Base-by-base conservation (phyloP, 2,329 filamentous ascomycete species). In the Penicillium paneum region DNA sequence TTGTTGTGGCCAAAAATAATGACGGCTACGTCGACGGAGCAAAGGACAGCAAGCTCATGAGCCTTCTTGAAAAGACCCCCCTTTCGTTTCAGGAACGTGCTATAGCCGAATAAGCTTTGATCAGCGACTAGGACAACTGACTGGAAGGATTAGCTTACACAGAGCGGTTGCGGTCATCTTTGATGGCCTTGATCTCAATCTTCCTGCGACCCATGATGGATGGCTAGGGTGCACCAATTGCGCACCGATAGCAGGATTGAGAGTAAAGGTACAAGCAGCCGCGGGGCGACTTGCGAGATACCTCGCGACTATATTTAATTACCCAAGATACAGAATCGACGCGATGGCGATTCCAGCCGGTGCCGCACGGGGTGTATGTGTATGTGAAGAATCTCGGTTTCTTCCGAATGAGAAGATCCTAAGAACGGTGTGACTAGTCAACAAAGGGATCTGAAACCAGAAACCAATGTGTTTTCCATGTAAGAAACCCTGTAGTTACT, bases 131-230 rank as follows among this genome's bases (percentile, higher is more conserved):
- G 15, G 31, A 28, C 15, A 8, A 6, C 26, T 28, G 7, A 34
- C 3, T 29, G 24, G 36, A 26, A 35, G 34, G 28, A n/a, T 48
- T 21, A 36, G 81, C 90, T 76, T 91, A 97, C 92, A 97, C 92
- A 69, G 92, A 96, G 73, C 92, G 91, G 73, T 97, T 97, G 69
- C 92, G 86, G 77, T 97, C 92, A 85, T 97, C 92, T 78, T 96
- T 97, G 82, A 97, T 97, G 66, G 93, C 91, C 79, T 97, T 97
- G 82, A 99, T 97, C 81, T 97, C 94, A 73, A 99, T 99, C 85
- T 99, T 99, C 83, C 94, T 87, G 76, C 94, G 88, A 75, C 94
- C 94, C 94, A 99, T 99, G 49, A 26, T 59, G 55, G 41, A 36
- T 8, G 38, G 32, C 44, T 56, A 55, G 49, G 50, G 56, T 54